phyloP scores from a whole-genome alignment of 805 yeast genomes.

The Suhomyces tanzawaensis region DNA sequence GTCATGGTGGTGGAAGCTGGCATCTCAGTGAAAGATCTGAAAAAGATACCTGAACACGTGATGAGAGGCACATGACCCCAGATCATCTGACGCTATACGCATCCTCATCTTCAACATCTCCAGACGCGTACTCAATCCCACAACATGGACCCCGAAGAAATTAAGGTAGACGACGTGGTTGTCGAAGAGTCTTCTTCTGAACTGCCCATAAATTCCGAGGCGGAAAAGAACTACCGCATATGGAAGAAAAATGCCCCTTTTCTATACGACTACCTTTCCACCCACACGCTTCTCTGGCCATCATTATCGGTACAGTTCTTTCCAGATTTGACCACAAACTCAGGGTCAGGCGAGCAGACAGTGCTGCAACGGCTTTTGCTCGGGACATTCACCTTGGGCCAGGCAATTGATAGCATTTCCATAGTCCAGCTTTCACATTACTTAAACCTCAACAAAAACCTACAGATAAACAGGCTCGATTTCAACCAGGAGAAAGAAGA shows the following conservation, averaged over 20 bases:
- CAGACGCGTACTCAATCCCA: not conserved
- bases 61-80: too few relatives aligned
- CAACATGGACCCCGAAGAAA: constrained; percentile 1
- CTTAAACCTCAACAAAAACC: constrained; percentile 30
- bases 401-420: constrained; percentile 47
- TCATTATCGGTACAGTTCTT: constrained; percentile 59
- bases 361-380: constrained; percentile 45
- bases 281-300: constrained; percentile 62
- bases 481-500: constrained; percentile 40
- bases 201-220: constrained; percentile 24
- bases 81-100: too few relatives aligned
- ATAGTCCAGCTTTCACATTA: constrained; percentile 33
- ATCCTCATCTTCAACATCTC: not conserved
- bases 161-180: constrained; percentile 1
- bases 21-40: not conserved
- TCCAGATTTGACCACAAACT: constrained; percentile 45
- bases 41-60: too few relatives aligned
- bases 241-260: constrained; percentile 65
- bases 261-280: constrained; percentile 51
- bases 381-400: constrained; percentile 65
- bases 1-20: constrained; percentile 7
- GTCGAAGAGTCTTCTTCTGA: constrained; percentile 6
- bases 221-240: constrained; percentile 43
- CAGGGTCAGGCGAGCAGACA: constrained; percentile 5
- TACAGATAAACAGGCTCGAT: constrained; percentile 35